Percentiles rank a stretch among this genome's conserved stretches.
Evolutionary conservation across 2,329 filamentous ascomycete species (phyloP).

Genomic region (Apiospora saccharicola): DNA sequence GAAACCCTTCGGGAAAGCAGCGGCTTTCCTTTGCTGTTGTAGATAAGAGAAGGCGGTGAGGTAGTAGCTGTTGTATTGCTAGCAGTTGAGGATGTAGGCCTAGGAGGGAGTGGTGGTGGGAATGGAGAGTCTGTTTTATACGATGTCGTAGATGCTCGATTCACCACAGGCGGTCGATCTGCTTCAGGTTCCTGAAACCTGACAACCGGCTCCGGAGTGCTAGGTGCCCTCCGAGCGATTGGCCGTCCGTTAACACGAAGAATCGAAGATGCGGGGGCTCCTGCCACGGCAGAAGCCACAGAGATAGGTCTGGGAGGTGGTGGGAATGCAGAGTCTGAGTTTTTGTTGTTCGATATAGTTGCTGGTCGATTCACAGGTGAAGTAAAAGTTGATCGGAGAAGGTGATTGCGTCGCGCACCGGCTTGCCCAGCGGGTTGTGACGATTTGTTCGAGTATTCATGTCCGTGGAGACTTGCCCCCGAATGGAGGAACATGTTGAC

Average conservation of each 20-base stretch:
- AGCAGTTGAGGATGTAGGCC: constrained; percentile 8
- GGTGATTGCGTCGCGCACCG: constrained; percentile 37
- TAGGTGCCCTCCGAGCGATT: constrained; percentile 23
- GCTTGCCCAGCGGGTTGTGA: constrained; percentile 42
- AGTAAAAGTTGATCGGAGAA: constrained; percentile 40
- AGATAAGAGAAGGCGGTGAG: not conserved
- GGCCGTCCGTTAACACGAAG: constrained; percentile 13
- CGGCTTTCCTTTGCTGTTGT: constrained; percentile 27
- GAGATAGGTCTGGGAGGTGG: constrained; percentile 21
- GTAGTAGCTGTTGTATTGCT: not conserved
- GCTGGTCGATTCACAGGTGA: constrained; percentile 36
- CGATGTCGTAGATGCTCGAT: constrained; percentile 35
- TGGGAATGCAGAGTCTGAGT: constrained; percentile 29
- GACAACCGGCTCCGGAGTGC: constrained; percentile 31
- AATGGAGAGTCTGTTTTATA: constrained; percentile 29
- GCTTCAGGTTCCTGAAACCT: constrained; percentile 33
- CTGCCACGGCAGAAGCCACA: not conserved
- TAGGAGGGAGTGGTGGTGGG: constrained; percentile 26
- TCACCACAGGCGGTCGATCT: constrained; percentile 36
- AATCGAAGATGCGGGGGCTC: constrained; percentile 8
- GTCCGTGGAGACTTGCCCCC: constrained; percentile 66
- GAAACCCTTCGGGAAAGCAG: constrained; percentile 25
- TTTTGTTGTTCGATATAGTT: constrained; percentile 31
- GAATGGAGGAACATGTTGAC: constrained; percentile 65
- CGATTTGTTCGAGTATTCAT: constrained; percentile 59